These are phyloP conservation scores for Calonectria ilicicola DNA, from an alignment of 2,329 filamentous ascomycete genomes.

Conservation along the genomic window DNA sequence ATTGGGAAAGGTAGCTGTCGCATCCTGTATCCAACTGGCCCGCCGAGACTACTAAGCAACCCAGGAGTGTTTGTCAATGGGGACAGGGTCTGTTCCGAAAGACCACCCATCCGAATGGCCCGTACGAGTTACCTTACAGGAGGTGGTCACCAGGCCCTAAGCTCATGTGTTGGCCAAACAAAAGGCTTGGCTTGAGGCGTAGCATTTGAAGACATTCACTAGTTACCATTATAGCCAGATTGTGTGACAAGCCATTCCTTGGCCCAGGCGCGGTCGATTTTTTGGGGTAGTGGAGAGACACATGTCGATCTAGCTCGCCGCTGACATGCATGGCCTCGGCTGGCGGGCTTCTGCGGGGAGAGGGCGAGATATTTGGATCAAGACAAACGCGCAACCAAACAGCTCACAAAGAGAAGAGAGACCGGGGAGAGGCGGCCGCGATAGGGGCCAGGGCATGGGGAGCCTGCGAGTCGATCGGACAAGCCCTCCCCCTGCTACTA, in stretches of 20 bases:
- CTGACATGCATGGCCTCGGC: constrained; percentile 34
- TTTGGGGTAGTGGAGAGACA: constrained; percentile 22
- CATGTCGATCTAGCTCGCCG: constrained; percentile 27
- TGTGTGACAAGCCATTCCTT: background rate
- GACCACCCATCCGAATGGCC: background rate
- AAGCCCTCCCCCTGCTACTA: constrained; percentile 25
- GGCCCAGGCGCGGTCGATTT: background rate
- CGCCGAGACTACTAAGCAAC: background rate
- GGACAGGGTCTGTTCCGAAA: background rate
- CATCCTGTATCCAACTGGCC: background rate
- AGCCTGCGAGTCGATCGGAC: constrained; percentile 31
- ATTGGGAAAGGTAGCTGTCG: background rate
- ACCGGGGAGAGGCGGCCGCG: constrained; percentile 7
- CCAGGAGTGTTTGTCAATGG: no score
- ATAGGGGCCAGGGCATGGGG: background rate
- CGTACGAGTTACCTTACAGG: background rate
- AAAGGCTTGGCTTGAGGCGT: constrained; percentile 38
- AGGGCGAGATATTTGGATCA: constrained; percentile 15
- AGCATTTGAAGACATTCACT: constrained; percentile 13
- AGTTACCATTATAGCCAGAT: background rate
- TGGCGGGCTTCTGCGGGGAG: constrained; percentile 23
- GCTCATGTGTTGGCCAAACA: constrained; percentile 38
- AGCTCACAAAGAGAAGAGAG: background rate
- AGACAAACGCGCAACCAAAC: background rate
- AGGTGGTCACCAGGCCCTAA: constrained; percentile 32